These are phyloP conservation scores for Aspergillus pseudoviridinutans DNA, from an alignment of 2,329 filamentous ascomycete genomes.

Conservation along the genomic window DNA sequence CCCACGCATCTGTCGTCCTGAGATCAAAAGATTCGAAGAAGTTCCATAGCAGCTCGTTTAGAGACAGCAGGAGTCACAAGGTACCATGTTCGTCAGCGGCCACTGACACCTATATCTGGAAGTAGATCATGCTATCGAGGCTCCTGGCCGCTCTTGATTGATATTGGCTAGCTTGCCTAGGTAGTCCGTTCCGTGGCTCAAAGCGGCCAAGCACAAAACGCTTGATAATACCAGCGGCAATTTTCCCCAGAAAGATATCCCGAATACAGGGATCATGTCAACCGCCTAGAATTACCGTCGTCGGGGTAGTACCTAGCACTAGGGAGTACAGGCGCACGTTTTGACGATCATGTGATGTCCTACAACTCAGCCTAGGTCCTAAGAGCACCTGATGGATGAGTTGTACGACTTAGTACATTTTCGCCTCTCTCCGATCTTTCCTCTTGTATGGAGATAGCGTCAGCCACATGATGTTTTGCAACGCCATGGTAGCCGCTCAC, in stretches of 20 bases:
- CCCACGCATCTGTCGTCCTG: not conserved
- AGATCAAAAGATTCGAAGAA: not conserved
- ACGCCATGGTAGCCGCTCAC: not conserved
- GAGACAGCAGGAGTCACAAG: constrained; percentile 16
- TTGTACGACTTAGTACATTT: constrained; percentile 5
- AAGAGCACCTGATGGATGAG: constrained; percentile 11
- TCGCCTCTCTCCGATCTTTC: not conserved
- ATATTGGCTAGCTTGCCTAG: too few relatives aligned
- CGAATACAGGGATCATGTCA: not conserved
- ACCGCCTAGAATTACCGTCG: not conserved
- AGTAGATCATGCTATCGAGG: constrained; percentile 4
- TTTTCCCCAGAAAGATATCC: not conserved
- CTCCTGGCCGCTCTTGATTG: not conserved
- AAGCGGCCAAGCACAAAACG: not conserved
- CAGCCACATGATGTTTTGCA: constrained; percentile 1
- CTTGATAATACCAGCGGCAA: not conserved
- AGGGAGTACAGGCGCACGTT: constrained; percentile 24
- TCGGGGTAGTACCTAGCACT: constrained; percentile 1
- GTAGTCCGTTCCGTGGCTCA: too few relatives aligned
- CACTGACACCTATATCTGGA: constrained; percentile 10
- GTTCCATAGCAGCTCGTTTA: constrained; percentile 10
- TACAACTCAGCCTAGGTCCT: constrained; percentile 6
- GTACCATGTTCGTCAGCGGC: constrained; percentile 14
- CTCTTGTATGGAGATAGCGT: constrained; percentile 3
- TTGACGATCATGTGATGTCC: constrained; percentile 28